Evolutionary conservation across 805 yeast genomes (phyloP).

Genomic region (Yarrowia sp.): DNA sequence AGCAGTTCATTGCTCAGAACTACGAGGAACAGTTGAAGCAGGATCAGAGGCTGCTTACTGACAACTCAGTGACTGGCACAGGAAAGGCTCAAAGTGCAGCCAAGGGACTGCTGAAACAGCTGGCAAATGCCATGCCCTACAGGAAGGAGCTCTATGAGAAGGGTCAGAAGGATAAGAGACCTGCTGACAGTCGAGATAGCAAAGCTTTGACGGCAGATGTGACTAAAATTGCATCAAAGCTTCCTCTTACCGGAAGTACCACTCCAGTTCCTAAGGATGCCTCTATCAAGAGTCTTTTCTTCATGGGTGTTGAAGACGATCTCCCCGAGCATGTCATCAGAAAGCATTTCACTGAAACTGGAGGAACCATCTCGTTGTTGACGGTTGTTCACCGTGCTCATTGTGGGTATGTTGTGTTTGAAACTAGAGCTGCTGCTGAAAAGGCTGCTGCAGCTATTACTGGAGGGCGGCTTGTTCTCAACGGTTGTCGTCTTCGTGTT

Average conservation of each 20-base stretch:
- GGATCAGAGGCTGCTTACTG: constrained; percentile 43
- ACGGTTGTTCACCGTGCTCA: constrained; percentile 63
- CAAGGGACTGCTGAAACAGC: constrained; percentile 58
- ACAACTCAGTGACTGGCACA: constrained; percentile 45
- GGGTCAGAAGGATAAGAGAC: constrained; percentile 18
- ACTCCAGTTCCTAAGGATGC: constrained; percentile 53
- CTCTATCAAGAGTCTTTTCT: constrained; percentile 64
- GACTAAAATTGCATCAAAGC: constrained; percentile 58
- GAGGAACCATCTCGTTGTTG: constrained; percentile 59
- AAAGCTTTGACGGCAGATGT: constrained; percentile 53
- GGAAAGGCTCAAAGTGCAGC: constrained; percentile 54
- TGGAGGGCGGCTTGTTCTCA: constrained; percentile 45
- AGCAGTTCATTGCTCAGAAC: constrained; percentile 63
- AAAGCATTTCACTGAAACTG: constrained; percentile 55
- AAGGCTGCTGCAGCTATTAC: constrained; percentile 45
- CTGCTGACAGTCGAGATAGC: constrained; percentile 42
- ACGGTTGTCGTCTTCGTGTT: constrained; percentile 46
- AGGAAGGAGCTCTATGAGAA: constrained; percentile 43
- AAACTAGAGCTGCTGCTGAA: constrained; percentile 60
- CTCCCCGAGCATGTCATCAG: constrained; percentile 68
- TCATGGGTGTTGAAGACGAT: constrained; percentile 75
- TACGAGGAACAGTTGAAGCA: constrained; percentile 49
- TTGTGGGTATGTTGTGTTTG: constrained; percentile 69
- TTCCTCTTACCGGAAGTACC: constrained; percentile 70
- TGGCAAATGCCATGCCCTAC: constrained; percentile 52